Base-by-base conservation (phyloP, 495 filamentous ascomycete genomes). In the Podospora comata region DNA sequence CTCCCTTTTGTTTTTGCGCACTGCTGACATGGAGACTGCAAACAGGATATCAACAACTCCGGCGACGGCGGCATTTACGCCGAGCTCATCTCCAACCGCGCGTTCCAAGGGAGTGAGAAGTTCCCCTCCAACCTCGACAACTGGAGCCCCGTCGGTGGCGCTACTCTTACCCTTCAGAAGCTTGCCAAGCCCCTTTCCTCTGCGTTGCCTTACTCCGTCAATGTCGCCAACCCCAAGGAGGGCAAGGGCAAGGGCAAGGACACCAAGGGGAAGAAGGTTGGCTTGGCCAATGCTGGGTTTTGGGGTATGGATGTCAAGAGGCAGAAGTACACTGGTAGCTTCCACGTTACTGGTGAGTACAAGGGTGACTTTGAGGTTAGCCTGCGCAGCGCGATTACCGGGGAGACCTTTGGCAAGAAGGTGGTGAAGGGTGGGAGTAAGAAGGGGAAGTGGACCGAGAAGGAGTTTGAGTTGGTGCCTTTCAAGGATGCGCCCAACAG, bases 11-110 rank as follows among this genome's bases (percentile, higher is more conserved):
- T 56, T 15, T 9, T n/a, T 15, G 23, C 23, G 23, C 23, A 58
- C n/a, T 15, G 5, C 55, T 58, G 55, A 58, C 28, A 3, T 19
- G 59, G 66, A 18, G 27, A 19, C 13, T 13, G 13, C 18, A 58
- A 58, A 58, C n/a, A 89, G 86, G 88, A 91, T 74, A 90, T 90
- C 79, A 88, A 91, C 76, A 87, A 91, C 74, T 90, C 86, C 23
- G 90, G 90, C 7, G 91, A 92, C 73, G 91, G 91, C 6, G 91
- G 91, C 16, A 85, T 92, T 54, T 92, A 93, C 70, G 90, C 88
- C 32, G 89, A 93, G 72, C 75, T 93, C 16, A 87, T 92, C 30
- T 81, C 81, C 32, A 93, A 93, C 76, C 85, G 90, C 61, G 91
- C 89, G n/a, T 92, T 93, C 68, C 81, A 83, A 56, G 69, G 70